A percentile compares a stretch with the other conserved stretches of the same genome.
These are phyloP conservation scores for Arthroderma sp. DNA, from an alignment of 2,329 filamentous ascomycete species.

Conservation along the genomic window DNA sequence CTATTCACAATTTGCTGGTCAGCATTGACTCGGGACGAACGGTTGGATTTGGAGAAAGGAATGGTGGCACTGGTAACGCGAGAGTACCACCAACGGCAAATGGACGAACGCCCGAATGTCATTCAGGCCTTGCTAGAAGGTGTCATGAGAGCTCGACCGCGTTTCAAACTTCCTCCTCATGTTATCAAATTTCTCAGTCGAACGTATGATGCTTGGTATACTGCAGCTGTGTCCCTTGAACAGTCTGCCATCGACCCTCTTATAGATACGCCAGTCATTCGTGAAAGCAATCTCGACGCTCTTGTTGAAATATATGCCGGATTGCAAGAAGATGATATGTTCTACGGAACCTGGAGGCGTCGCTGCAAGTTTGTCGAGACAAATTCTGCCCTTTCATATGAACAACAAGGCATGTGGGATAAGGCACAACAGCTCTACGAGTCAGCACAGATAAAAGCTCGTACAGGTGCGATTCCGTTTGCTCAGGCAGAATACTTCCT, in stretches of 20 bases:
- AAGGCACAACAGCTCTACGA: slow-evolving; percentile 97
- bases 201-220: slow-evolving; percentile 95
- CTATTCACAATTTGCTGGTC: slow-evolving; percentile 94
- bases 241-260: slow-evolving; percentile 73
- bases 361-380: slow-evolving; percentile 95
- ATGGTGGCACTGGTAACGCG: slow-evolving; percentile 84
- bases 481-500: slow-evolving; percentile 96
- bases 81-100: slow-evolving; percentile 86
- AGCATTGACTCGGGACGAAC: slow-evolving; percentile 72
- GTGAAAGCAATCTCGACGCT: slow-evolving; percentile 91
- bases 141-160: slow-evolving; percentile 67
- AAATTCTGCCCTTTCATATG: slow-evolving; percentile 90
- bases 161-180: slow-evolving; percentile 87
- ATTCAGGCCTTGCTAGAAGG: slow-evolving; percentile 85
- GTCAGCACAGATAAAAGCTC: slow-evolving; percentile 88
- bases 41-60: slow-evolving; percentile 77
- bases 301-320: slow-evolving; percentile 85
- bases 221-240: slow-evolving; percentile 79
- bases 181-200: slow-evolving; percentile 90
- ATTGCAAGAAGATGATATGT: slow-evolving; percentile 89
- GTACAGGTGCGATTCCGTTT: slow-evolving; percentile 90
- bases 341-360: slow-evolving; percentile 92
- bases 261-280: slow-evolving; percentile 67
- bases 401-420: slow-evolving; percentile 99
- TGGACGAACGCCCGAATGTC: slow-evolving; percentile 91